These are phyloP conservation scores for Onygenales sp. DNA, from an alignment of 2,329 filamentous ascomycete genomes.

Conservation along the genomic window DNA sequence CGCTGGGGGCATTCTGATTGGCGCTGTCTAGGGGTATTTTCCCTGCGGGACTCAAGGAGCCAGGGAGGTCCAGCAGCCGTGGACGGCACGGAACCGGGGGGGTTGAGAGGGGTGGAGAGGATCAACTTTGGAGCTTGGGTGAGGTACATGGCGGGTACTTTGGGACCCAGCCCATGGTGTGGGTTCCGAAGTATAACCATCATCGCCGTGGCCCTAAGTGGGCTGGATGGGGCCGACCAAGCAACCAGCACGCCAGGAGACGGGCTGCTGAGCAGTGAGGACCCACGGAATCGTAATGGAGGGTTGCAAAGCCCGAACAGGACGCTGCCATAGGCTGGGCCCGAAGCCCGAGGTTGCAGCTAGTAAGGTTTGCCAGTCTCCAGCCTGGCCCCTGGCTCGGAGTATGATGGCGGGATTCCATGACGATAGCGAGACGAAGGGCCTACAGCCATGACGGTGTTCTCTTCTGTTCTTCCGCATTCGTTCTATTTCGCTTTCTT, in stretches of 20 bases:
- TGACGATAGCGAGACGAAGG: too few species aligned
- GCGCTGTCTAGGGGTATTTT: neutral
- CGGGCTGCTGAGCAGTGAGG: neutral
- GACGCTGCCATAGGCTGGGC: neutral
- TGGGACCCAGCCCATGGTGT: neutral
- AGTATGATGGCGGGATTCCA: too few species aligned
- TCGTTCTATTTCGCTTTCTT: too few species aligned
- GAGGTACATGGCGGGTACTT: slow-evolving; percentile 1
- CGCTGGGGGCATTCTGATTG: neutral
- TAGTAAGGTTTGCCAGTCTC: too few species aligned
- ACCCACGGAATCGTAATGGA: neutral
- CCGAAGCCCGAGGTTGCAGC: neutral
- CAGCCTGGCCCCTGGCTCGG: too few species aligned
- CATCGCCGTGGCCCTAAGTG: neutral
- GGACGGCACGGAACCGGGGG: neutral
- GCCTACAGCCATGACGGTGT: too few species aligned
- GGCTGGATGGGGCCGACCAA: neutral
- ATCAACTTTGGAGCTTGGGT: neutral
- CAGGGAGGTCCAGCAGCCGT: neutral
- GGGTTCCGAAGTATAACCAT: neutral
- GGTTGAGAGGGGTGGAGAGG: neutral
- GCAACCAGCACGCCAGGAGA: neutral
- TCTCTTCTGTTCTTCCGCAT: too few species aligned
- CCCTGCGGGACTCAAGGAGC: too few species aligned
- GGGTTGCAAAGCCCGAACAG: too few species aligned